A percentile compares a stretch with the other conserved stretches of the same genome.
Evolutionary conservation across 495 filamentous ascomycete genomes (phyloP).

Genomic region (Cenococcum geophilum): DNA sequence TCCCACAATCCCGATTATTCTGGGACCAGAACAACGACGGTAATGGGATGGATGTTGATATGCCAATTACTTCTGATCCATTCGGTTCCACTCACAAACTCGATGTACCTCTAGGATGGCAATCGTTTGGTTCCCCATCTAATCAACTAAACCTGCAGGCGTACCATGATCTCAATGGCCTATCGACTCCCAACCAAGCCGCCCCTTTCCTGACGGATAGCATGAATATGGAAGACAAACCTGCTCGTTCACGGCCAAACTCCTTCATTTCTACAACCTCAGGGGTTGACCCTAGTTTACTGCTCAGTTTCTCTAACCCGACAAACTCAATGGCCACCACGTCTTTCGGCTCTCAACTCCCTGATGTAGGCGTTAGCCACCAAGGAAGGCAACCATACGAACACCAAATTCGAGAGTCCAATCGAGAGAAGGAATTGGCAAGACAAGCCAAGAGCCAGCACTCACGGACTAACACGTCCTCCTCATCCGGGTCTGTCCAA

Average conservation of each 20-base stretch:
- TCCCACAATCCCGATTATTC: constrained; percentile 60
- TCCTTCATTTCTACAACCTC: constrained; percentile 28
- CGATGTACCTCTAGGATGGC: constrained; percentile 14
- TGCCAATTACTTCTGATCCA: constrained; percentile 30
- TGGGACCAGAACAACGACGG: constrained; percentile 58
- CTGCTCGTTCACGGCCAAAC: constrained; percentile 16
- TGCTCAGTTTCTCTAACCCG: constrained; percentile 34
- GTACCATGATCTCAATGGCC: constrained; percentile 26
- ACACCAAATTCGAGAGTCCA: constrained; percentile 28
- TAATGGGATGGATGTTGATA: constrained; percentile 29
- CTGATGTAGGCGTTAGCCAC: constrained; percentile 2
- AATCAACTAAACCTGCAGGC: constrained; percentile 9
- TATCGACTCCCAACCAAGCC: constrained; percentile 17
- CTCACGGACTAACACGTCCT: constrained; percentile 30
- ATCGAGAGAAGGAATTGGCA: constrained; percentile 27
- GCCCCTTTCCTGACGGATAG: constrained; percentile 12
- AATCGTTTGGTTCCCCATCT: constrained; percentile 10
- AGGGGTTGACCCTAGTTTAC: constrained; percentile 34
- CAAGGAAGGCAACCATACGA: constrained; percentile 32
- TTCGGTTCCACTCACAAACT: constrained; percentile 33
- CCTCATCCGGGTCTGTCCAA: constrained; percentile 22
- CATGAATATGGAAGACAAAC: neutral
- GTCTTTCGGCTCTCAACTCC: constrained; percentile 12
- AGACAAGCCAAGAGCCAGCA: constrained; percentile 28
- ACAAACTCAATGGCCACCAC: neutral